Conservation (phyloP, 441 rosid species). For the Jatropha multifida region DNA sequence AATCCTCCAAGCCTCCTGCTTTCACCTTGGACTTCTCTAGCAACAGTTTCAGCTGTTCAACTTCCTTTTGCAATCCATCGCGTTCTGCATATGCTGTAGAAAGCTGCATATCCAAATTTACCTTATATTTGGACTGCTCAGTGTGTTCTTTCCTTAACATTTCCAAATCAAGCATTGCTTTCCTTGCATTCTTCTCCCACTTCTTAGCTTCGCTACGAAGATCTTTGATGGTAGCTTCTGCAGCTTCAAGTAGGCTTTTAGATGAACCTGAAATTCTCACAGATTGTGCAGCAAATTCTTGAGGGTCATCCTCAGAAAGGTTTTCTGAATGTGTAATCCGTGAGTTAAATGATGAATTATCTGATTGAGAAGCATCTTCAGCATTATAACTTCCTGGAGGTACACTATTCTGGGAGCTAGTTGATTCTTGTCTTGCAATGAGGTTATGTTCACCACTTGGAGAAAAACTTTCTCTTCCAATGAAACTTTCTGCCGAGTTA, state of each 20-base stretch:
- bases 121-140: conserved; percentile 43
- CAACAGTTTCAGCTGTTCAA: conserved; percentile 41
- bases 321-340: conserved; percentile 26
- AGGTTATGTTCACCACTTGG: conserved; percentile 16
- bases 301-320: conserved; percentile 30
- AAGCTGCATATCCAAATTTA: conserved; percentile 41
- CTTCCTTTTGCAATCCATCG: conserved; percentile 48
- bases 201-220: conserved; percentile 47
- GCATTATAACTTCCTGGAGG: conserved; percentile 19
- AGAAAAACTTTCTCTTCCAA: conserved; percentile 24
- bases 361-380: conserved; percentile 35
- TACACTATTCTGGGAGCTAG: conserved; percentile 24
- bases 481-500: conserved; percentile 36
- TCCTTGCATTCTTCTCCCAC: conserved; percentile 60
- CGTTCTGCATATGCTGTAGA: conserved; percentile 47
- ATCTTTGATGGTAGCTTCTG: conserved; percentile 53
- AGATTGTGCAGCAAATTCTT: conserved; percentile 27
- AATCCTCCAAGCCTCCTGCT: conserved; percentile 28
- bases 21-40: conserved; percentile 33
- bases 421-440: conserved; percentile 29
- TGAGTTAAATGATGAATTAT: conserved; percentile 31
- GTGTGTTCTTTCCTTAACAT: conserved; percentile 42
- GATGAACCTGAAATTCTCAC: conserved; percentile 38
- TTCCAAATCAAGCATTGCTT: conserved; percentile 51
- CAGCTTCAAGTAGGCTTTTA: conserved; percentile 47